Evolutionary conservation across 495 filamentous ascomycete species (phyloP), one percentile per base, ranked within the genome.

Genomic region (Hypomontagnella monticulosa): DNA sequence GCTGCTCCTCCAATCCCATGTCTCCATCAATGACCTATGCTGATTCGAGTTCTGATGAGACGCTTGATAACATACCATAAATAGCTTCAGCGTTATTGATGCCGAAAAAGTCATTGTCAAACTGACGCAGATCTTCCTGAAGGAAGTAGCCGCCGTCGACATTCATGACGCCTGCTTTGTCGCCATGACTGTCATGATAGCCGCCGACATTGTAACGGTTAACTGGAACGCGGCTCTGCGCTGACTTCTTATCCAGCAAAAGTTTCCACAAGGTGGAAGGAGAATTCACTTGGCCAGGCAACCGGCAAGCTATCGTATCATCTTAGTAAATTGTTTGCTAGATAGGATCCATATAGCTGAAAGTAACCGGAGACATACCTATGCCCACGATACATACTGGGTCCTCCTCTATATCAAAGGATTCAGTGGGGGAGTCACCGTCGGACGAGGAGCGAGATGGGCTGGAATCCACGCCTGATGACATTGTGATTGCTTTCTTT

Each of bases 101-200:
- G 1, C 74, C 73, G 64, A 86, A 87, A 66, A 87, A 85, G 4
- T 58, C 59, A 10, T 79, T 73, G 19, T 87, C 83, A 42, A 87
- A 87, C 0, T 61, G 37, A 0, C 74, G 69, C n/a, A 75, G 18
- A 46, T 87, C 82, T 32, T 81, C 78, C 0, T 73, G 50, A 1
- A 87, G 56, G 1, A 85, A 67, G 55, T 80, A 77, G 4, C 76
- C 82, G 11, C 79, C 73, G 15, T 68, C 42, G 1, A 73, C 75
- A 42, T 38, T 41, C 27, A 61, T 63, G 4, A 36, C 30, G 3
- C 69, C 69, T 1, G 50, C 18, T 7, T 57, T 20, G 4, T 50
- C 46, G 6, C 47, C 50, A 16, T 71, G 36, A 4, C 50, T 40
- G 18, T 71, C 42, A 14, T 68, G 63, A 47, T 69, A 71, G 0